Evolutionary conservation across 2,329 filamentous ascomycete species (phyloP).

Genomic region (Penicillium fuscoglaucum): DNA sequence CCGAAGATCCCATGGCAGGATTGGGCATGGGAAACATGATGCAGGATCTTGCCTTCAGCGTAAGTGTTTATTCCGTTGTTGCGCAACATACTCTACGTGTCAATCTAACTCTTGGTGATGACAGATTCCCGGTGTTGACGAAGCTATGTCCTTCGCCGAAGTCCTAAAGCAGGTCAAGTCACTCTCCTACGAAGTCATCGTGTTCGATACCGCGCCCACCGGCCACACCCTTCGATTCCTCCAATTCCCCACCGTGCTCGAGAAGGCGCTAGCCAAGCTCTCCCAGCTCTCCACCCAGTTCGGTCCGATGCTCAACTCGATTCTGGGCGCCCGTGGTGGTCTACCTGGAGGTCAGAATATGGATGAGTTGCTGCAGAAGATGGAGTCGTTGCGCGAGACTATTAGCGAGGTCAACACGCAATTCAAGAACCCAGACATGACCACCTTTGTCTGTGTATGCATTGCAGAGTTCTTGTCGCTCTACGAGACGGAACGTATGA

Average conservation of each 20-base stretch:
- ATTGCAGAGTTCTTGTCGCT: slow-evolving; percentile 95
- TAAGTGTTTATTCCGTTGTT: slow-evolving; percentile 41
- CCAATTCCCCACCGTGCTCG: slow-evolving; percentile 95
- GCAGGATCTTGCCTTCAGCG: slow-evolving; percentile 95
- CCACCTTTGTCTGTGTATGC: slow-evolving; percentile 97
- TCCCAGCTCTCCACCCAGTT: slow-evolving; percentile 93
- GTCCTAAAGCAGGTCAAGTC: slow-evolving; percentile 99
- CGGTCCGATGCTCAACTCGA: slow-evolving; percentile 89
- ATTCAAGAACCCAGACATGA: slow-evolving; percentile 95
- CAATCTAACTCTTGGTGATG: slow-evolving; percentile 8
- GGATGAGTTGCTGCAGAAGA: slow-evolving; percentile 88
- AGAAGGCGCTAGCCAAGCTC: slow-evolving; percentile 97
- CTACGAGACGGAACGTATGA: slow-evolving; percentile 99
- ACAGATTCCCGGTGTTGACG: slow-evolving; percentile 95
- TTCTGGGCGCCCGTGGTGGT: slow-evolving; percentile 74
- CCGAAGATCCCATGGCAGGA: slow-evolving; percentile 66
- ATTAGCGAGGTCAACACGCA: slow-evolving; percentile 96
- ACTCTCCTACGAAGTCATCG: slow-evolving; percentile 96
- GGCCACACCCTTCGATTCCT: slow-evolving; percentile 98
- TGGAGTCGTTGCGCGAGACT: slow-evolving; percentile 88
- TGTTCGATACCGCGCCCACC: slow-evolving; percentile 97
- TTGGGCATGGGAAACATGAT: slow-evolving; percentile 88
- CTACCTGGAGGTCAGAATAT: slow-evolving; percentile 92
- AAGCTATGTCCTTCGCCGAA: slow-evolving; percentile 99
- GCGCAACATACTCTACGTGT: slow-evolving; percentile 4